phyloP scores from a whole-genome alignment of 2,329 filamentous ascomycete genomes.

The Aspergillus ustus region DNA sequence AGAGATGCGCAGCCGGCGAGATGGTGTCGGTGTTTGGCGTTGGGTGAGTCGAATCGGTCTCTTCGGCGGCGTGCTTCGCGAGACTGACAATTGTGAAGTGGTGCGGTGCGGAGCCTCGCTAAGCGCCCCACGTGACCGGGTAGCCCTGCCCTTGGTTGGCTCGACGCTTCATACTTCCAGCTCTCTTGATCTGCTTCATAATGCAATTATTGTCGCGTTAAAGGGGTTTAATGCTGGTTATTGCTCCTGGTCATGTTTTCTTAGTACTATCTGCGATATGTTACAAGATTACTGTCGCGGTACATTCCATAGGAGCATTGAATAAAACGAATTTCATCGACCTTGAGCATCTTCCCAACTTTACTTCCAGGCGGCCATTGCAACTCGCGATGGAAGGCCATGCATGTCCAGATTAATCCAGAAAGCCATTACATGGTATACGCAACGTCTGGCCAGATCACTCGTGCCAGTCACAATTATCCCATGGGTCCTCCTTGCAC shows the following conservation, averaged over 20 bases:
- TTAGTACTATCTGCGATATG: not conserved
- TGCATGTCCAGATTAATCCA: not conserved
- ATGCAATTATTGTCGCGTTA: not conserved
- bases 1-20: conserved; percentile 50
- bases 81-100: conserved; percentile 43
- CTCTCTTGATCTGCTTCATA: not conserved
- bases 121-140: conserved; percentile 49
- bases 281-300: not conserved
- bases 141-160: conserved; percentile 39
- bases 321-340: not conserved
- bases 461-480: conserved; percentile 40
- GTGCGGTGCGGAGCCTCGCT: conserved; percentile 50
- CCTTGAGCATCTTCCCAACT: not conserved
- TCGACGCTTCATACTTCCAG: not conserved
- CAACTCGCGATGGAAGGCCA: not conserved
- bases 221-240: not conserved
- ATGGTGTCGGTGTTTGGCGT: conserved; percentile 45
- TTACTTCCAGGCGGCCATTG: not conserved
- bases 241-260: not conserved
- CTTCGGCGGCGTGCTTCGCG: conserved; percentile 38
- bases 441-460: not conserved
- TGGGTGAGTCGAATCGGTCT: conserved; percentile 49
- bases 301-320: not conserved
- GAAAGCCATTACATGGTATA: not conserved
- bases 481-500: conserved; percentile 41